phyloP scores from a whole-genome alignment of 306 rosid species.

The Benincasa hispida region DNA sequence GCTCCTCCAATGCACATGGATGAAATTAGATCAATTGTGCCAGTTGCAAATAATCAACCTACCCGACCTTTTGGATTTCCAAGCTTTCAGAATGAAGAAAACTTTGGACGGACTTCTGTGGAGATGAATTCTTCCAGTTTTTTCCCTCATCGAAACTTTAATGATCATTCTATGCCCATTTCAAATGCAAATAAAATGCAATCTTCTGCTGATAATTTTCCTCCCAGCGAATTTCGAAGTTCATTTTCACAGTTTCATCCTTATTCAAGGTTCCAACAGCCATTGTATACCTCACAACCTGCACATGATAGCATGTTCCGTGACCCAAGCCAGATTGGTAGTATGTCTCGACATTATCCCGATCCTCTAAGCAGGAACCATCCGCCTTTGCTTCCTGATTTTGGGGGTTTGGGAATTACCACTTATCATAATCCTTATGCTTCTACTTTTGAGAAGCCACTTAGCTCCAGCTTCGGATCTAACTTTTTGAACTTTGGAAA shows the following conservation, averaged over 20 bases:
- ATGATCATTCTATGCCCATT: slow-evolving; percentile 34
- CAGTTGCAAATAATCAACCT: slow-evolving; percentile 21
- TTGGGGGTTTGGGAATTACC: slow-evolving; percentile 51
- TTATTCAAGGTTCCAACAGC: slow-evolving; percentile 40
- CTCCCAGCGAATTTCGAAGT: slow-evolving; percentile 29
- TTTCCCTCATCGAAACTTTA: slow-evolving; percentile 26
- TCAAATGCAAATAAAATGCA: slow-evolving; percentile 35
- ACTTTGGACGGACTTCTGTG: slow-evolving; percentile 22
- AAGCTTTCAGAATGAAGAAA: slow-evolving; percentile 27
- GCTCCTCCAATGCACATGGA: slow-evolving; percentile 25
- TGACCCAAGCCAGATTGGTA: slow-evolving; percentile 34
- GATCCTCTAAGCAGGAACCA: slow-evolving; percentile 16
- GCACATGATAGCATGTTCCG: slow-evolving; percentile 31
- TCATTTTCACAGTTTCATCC: slow-evolving; percentile 36
- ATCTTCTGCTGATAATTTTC: slow-evolving; percentile 30
- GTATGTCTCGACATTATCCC: slow-evolving; percentile 35
- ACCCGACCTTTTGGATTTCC: slow-evolving; percentile 28
- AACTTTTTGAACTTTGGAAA: slow-evolving; percentile 35
- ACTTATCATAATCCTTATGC: slow-evolving; percentile 75
- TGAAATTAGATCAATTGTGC: slow-evolving; percentile 28
- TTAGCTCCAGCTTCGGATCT: slow-evolving; percentile 51
- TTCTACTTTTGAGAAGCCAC: slow-evolving; percentile 79
- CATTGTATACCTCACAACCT: slow-evolving; percentile 30
- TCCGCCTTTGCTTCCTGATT: slow-evolving; percentile 15
- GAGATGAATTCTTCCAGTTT: slow-evolving; percentile 32